Percentiles rank a stretch among this genome's conserved stretches.
These are phyloP conservation scores for Coccomyxa sp. DNA, from an alignment of 139 green algal genomes.

Conservation along the genomic window DNA sequence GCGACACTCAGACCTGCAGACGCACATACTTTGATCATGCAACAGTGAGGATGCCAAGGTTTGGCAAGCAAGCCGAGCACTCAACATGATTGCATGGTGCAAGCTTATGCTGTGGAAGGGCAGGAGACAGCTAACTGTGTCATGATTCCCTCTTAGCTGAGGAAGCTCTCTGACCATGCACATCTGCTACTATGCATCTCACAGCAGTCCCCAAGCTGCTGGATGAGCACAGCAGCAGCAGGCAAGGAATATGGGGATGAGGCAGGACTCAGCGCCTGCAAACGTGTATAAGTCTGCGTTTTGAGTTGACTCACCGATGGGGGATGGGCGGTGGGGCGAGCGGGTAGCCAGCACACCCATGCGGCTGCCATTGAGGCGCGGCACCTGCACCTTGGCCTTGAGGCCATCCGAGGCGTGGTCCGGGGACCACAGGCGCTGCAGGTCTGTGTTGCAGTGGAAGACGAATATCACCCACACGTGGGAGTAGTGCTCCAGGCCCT, in stretches of 20 bases:
- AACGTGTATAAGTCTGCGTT: not conserved
- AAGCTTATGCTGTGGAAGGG: not conserved
- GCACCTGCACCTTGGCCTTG: constrained; percentile 75
- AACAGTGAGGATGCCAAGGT: too few species aligned
- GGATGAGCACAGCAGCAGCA: not conserved
- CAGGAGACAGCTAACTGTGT: not conserved
- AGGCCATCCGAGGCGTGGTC: constrained; percentile 14
- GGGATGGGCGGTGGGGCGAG: constrained; percentile 74
- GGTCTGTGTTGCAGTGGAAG: constrained; percentile 91
- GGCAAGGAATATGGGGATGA: constrained; percentile 2
- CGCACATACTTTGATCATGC: too few species aligned
- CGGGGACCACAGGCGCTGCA: constrained; percentile 25
- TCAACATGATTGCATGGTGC: too few species aligned
- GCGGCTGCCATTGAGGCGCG: constrained; percentile 71
- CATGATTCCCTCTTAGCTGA: not conserved
- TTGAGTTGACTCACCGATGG: constrained; percentile 30
- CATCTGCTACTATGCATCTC: not conserved
- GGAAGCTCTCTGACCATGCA: not conserved
- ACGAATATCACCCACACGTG: constrained; percentile 94
- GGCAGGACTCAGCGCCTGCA: not conserved
- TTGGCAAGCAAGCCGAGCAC: too few species aligned
- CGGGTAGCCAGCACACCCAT: constrained; percentile 85
- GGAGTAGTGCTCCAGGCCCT: constrained; percentile 79
- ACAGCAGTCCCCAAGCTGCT: not conserved
- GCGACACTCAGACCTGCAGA: constrained; percentile 75